Base-by-base conservation (phyloP, 1,284 basidiomycete genomes). In the Grifola frondosa region DNA sequence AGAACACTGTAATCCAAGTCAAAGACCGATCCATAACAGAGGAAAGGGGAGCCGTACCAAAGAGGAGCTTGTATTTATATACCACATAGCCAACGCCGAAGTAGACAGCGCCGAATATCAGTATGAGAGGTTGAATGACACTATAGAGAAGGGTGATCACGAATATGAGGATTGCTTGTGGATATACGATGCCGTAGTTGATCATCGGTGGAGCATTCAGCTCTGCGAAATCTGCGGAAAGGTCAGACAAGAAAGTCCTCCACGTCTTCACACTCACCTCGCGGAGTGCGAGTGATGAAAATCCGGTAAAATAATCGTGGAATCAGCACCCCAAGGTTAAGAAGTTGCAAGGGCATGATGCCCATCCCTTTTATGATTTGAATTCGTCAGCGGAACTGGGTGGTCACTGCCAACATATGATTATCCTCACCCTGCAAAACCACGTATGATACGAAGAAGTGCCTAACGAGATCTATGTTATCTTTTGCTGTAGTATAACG, bases 141-240 rank as follows among this genome's bases (percentile, higher is more conserved):
- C 91, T 94, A 72, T 98, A 99, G 19, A 97, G 75, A 55, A 99
- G 73, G 17, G 91, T 94, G 60, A 99, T 88, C 42, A 94, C 91
- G 67, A 98, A 99, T 57, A 99, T 85, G 31, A 99, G 76, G 46
- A 99, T 89, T 3, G 94, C 91, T 62, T 97, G 93, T 0, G 95
- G 95, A 61, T 97, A 96, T 7, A 96, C 88, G 20, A 82, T 72
- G 42, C 94, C 94, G 54, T 97, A 95, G 65, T 97, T 94, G 64
- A 98, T 88, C 82, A 92, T 91, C 0, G 96, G 94, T 10, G 96
- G 95, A 0, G 93, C 91, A 59, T 98, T 97, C n/a, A 97, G 75
- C 64, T 97, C 94, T 8, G 95, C 95, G 56, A 85, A 95, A 59
- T 98, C 95, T 88, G 53, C 24, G 13, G 15, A 17, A 32, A 20